phyloP scores from a whole-genome alignment of 495 filamentous ascomycete species.

The Daldinia grandis region DNA sequence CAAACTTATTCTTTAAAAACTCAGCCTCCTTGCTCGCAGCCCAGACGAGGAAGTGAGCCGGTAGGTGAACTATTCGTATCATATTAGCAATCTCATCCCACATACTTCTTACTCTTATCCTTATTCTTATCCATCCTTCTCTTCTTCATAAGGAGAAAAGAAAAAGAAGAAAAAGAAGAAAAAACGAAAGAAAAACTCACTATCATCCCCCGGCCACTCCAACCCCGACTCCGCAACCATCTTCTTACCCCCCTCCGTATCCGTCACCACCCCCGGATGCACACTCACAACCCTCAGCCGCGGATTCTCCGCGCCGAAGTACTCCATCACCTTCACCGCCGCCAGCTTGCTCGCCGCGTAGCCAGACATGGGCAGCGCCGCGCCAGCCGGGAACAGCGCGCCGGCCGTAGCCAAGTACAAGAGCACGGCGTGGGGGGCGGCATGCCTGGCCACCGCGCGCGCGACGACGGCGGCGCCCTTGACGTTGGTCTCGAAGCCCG shows the following conservation, averaged over 20 bases:
- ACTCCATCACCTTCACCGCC: not conserved
- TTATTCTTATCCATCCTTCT: too few species aligned
- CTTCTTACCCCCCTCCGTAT: slow-evolving; percentile 46
- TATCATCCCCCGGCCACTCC: slow-evolving; percentile 36
- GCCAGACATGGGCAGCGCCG: not conserved
- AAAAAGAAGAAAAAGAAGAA: not conserved
- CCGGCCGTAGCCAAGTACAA: not conserved
- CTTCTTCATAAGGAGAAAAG: not conserved
- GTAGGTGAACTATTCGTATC: not conserved
- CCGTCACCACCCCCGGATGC: slow-evolving; percentile 52
- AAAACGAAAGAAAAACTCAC: slow-evolving; percentile 9
- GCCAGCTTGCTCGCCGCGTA: not conserved
- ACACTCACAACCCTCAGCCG: slow-evolving; percentile 50
- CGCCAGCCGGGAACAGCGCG: not conserved
- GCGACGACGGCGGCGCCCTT: not conserved
- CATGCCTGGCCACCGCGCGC: not conserved
- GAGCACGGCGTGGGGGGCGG: not conserved
- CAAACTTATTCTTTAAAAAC: slow-evolving; percentile 55
- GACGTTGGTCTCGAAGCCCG: not conserved
- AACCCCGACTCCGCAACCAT: slow-evolving; percentile 33
- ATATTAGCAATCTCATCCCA: not conserved
- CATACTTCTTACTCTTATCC: not conserved
- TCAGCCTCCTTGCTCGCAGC: slow-evolving; percentile 47
- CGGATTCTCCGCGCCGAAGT: slow-evolving; percentile 49
- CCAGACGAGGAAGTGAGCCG: slow-evolving; percentile 45